Conservation (phyloP, 1,284 basidiomycete species). For the Boletus sp. region DNA sequence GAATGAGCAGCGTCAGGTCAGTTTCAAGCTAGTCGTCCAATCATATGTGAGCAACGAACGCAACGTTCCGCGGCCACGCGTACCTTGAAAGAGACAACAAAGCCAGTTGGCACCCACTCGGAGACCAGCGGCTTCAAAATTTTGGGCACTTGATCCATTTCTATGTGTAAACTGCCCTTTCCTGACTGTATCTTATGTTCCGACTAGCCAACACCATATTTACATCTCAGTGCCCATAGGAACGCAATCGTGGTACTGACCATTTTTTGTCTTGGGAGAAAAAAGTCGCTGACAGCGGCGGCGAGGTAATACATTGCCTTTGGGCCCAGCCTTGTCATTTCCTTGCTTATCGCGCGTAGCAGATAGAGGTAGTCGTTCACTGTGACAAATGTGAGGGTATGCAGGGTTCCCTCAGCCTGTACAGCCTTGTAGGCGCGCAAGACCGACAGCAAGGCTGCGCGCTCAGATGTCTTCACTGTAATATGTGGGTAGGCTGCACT, state of each 20-base stretch:
- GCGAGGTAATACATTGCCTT: slow-evolving; percentile 94
- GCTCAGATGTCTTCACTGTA: slow-evolving; percentile 67
- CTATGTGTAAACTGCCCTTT: slow-evolving; percentile 89
- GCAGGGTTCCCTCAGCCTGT: slow-evolving; percentile 72
- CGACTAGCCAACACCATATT: slow-evolving; percentile 55
- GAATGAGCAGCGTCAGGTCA: slow-evolving; percentile 80
- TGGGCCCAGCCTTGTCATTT: slow-evolving; percentile 69
- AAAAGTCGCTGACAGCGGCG: slow-evolving; percentile 98
- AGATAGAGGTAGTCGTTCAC: slow-evolving; percentile 98
- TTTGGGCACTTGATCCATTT: slow-evolving; percentile 99
- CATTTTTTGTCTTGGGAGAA: slow-evolving; percentile 88
- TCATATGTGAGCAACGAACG: slow-evolving; percentile 1
- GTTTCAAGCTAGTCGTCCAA: slow-evolving; percentile 82
- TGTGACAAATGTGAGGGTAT: slow-evolving; percentile 91
- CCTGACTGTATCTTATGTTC: slow-evolving; percentile 99
- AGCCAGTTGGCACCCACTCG: slow-evolving; percentile 92
- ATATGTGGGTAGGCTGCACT: slow-evolving; percentile 49
- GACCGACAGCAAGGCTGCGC: slow-evolving; percentile 71
- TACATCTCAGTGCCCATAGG: slow-evolving; percentile 18
- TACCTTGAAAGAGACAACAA: slow-evolving; percentile 97
- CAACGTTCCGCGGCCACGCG: slow-evolving; percentile 1
- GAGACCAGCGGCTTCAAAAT: slow-evolving; percentile 91
- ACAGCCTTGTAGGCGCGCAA: slow-evolving; percentile 84
- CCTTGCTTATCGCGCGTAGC: slow-evolving; percentile 79
- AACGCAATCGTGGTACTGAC: slow-evolving; percentile 47